Conservation (phyloP, 2,329 filamentous ascomycete genomes). For the Cladophialophora carrionii region DNA sequence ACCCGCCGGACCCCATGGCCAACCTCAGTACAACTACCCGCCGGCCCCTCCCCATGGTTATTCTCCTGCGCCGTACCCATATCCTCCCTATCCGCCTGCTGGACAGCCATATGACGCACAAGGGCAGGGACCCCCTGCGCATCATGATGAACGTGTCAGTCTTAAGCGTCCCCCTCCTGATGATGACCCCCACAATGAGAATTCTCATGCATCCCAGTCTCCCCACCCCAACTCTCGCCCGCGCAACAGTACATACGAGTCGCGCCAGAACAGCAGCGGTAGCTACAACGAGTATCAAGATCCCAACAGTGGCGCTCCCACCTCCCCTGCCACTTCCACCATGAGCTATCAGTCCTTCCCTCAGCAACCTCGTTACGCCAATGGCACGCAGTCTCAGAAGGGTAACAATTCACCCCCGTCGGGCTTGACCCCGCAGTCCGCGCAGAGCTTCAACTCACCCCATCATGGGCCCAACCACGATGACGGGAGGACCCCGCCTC, state of each 20-base stretch:
- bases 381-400: slow-evolving; percentile 36
- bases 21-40: slow-evolving; percentile 46
- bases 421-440: slow-evolving; percentile 47
- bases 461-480: slow-evolving; percentile 41
- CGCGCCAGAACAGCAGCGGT: slow-evolving; percentile 42
- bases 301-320: slow-evolving; percentile 52
- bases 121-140: slow-evolving; percentile 43
- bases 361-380: slow-evolving; percentile 48
- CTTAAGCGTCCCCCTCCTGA: slow-evolving; percentile 40
- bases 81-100: slow-evolving; percentile 28
- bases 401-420: slow-evolving; percentile 36
- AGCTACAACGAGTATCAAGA: slow-evolving; percentile 52
- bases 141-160: slow-evolving; percentile 54
- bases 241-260: slow-evolving; percentile 47
- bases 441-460: slow-evolving; percentile 51
- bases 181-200: slow-evolving; percentile 39
- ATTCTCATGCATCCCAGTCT: slow-evolving; percentile 42
- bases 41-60: slow-evolving; percentile 43
- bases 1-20: slow-evolving; percentile 41
- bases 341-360: slow-evolving; percentile 49
- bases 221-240: slow-evolving; percentile 45
- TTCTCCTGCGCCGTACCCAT: slow-evolving; percentile 37
- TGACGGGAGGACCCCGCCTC: slow-evolving; percentile 47
- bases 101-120: slow-evolving; percentile 41
- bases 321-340: slow-evolving; percentile 50